Percentiles rank a stretch among this genome's conserved stretches.
phyloP scores from a whole-genome alignment of 208 protist genomes.

The Acanthamoeba lenticulata region DNA sequence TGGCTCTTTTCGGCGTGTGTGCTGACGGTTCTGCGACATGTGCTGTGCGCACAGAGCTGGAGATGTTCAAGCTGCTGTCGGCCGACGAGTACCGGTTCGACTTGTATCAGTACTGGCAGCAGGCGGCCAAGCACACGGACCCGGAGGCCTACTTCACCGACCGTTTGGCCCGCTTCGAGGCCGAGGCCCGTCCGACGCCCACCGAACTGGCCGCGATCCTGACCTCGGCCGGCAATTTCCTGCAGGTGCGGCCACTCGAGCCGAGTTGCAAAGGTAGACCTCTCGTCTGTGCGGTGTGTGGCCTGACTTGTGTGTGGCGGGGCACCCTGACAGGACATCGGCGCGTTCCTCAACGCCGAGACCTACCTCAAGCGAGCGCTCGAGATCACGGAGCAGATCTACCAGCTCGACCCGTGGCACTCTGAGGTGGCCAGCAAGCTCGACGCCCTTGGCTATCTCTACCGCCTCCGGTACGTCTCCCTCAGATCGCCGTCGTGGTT shows the following conservation, averaged over 20 bases:
- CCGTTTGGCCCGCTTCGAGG: not conserved
- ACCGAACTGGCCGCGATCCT: not conserved
- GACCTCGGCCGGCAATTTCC: not conserved
- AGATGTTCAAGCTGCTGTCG: conserved; percentile 3
- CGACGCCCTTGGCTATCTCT: conserved; percentile 10
- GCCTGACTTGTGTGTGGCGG: no score
- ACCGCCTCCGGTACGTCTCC: not conserved
- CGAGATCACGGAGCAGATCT: not conserved
- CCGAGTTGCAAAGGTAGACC: no score
- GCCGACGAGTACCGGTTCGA: conserved; percentile 20
- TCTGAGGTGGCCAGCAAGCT: conserved; percentile 8
- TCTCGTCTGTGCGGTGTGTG: no score
- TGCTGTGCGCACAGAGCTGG: not conserved
- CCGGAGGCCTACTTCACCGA: not conserved
- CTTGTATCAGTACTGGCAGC: conserved; percentile 39
- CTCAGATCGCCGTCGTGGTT: not conserved
- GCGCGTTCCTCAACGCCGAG: conserved; percentile 13
- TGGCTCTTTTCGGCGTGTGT: no score
- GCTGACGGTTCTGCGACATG: not conserved
- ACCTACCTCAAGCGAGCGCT: not conserved
- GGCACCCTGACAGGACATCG: not conserved
- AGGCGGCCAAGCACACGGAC: not conserved
- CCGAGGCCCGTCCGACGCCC: not conserved
- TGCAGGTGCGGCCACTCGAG: not conserved
- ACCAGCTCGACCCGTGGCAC: not conserved